Conservation (phyloP, 2,329 filamentous ascomycete genomes). For the Aureobasidium lini region DNA sequence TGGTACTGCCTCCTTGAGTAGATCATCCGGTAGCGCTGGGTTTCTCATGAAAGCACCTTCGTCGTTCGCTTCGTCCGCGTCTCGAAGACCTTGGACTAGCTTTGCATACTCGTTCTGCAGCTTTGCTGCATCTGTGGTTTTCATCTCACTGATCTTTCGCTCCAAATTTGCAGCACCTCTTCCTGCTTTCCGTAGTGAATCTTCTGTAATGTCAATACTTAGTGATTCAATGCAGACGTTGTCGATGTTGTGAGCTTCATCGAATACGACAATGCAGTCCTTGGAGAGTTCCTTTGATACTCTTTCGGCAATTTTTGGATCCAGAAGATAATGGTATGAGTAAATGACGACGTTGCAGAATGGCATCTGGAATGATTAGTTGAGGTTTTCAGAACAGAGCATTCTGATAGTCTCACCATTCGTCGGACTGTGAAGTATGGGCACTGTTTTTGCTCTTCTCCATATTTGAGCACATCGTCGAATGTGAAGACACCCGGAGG, state of each 20-base stretch:
- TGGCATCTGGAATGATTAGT: slow-evolving; percentile 56
- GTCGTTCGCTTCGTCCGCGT: slow-evolving; percentile 79
- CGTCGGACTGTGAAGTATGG: slow-evolving; percentile 92
- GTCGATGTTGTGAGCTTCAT: slow-evolving; percentile 98
- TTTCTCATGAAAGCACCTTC: slow-evolving; percentile 98
- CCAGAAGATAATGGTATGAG: slow-evolving; percentile 95
- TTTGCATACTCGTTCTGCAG: slow-evolving; percentile 93
- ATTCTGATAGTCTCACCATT: slow-evolving; percentile 48
- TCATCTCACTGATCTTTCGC: slow-evolving; percentile 86
- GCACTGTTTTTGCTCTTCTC: slow-evolving; percentile 92
- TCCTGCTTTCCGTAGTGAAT: slow-evolving; percentile 84
- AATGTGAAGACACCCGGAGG: slow-evolving; percentile 95
- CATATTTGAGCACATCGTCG: slow-evolving; percentile 79
- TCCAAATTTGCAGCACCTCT: slow-evolving; percentile 87
- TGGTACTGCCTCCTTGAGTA: slow-evolving; percentile 90
- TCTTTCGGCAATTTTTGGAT: slow-evolving; percentile 93
- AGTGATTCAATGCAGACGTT: slow-evolving; percentile 98
- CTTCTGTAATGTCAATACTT: slow-evolving; percentile 94
- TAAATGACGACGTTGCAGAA: slow-evolving; percentile 99
- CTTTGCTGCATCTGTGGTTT: slow-evolving; percentile 88
- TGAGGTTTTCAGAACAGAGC: background rate
- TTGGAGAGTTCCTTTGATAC: slow-evolving; percentile 95
- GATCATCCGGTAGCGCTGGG: slow-evolving; percentile 83
- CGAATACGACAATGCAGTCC: slow-evolving; percentile 97
- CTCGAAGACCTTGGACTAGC: slow-evolving; percentile 81